These are phyloP conservation scores for Backusella tarrabulga DNA, from an alignment of 192 early-diverging fungal genomes.

Conservation along the genomic window DNA sequence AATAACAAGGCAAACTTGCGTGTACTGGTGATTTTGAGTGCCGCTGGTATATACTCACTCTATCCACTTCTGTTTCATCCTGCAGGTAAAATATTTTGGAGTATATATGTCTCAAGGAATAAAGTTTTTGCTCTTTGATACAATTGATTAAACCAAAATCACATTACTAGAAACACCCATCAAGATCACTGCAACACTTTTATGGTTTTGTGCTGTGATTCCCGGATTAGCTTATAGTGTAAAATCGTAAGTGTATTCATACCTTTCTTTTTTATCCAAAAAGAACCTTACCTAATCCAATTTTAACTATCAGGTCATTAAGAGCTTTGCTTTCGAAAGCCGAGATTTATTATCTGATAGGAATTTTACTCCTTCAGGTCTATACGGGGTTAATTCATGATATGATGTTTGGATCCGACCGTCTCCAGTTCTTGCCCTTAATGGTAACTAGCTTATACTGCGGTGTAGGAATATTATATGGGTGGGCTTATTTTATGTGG, in stretches of 20 bases:
- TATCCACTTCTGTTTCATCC: conserved; percentile 70
- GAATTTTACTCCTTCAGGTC: conserved; percentile 42
- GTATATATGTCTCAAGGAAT: neutral
- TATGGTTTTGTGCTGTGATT: conserved; percentile 32
- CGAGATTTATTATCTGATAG: conserved; percentile 60
- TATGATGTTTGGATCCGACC: conserved; percentile 46
- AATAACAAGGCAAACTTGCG: conserved; percentile 49
- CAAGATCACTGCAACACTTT: conserved; percentile 21
- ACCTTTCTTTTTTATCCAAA: neutral
- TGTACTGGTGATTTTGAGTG: conserved; percentile 59
- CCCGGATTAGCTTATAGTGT: conserved; percentile 21
- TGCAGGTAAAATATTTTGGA: conserved; percentile 45
- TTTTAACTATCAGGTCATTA: conserved; percentile 10
- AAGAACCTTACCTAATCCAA: conserved; percentile 9
- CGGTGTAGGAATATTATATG: conserved; percentile 71
- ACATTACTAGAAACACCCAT: conserved; percentile 35
- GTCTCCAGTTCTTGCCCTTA: conserved; percentile 77
- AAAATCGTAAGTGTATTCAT: conserved; percentile 20
- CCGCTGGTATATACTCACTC: conserved; percentile 61
- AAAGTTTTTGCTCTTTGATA: neutral
- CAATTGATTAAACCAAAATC: neutral
- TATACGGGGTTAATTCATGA: conserved; percentile 59
- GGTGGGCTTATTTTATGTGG: conserved; percentile 54
- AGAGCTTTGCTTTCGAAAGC: conserved; percentile 15
- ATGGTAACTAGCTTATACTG: conserved; percentile 79